A percentile compares a stretch with the other conserved stretches of the same genome.
phyloP scores from a whole-genome alignment of 768 basidiomycete genomes.

The Suillus placidus region DNA sequence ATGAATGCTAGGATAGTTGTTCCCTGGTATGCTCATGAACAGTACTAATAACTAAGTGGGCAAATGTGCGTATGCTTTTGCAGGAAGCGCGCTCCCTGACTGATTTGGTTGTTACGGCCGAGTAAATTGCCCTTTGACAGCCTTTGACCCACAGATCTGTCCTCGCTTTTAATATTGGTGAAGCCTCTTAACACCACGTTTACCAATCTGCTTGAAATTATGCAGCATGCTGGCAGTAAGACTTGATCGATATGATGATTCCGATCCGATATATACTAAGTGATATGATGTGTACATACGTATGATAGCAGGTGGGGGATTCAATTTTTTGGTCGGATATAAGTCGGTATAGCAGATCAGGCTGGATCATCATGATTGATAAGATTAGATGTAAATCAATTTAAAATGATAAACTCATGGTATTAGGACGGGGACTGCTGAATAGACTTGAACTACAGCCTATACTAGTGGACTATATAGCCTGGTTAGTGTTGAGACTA shows the following conservation, averaged over 20 bases:
- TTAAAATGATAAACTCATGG: no score
- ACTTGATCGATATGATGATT: neutral
- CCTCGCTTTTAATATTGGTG: neutral
- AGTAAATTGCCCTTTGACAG: neutral
- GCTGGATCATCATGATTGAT: conserved; percentile 8
- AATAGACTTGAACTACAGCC: no score
- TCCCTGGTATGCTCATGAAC: neutral
- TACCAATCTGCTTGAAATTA: neutral
- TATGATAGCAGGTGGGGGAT: neutral
- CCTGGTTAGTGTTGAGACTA: no score
- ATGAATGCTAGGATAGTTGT: neutral
- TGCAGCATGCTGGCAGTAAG: neutral
- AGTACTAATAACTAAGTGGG: neutral
- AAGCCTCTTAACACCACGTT: neutral
- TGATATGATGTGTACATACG: neutral
- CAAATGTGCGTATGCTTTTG: neutral
- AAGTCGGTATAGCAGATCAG: neutral
- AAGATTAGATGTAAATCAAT: conserved; percentile 2
- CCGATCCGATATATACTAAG: neutral
- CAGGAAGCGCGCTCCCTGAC: neutral
- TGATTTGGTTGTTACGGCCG: neutral
- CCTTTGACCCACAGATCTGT: neutral
- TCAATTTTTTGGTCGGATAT: neutral
- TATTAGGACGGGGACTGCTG: no score
- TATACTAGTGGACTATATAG: no score